Evolutionary conservation across 2,329 filamentous ascomycete species (phyloP).

Genomic region (Stylonectria norvegica): DNA sequence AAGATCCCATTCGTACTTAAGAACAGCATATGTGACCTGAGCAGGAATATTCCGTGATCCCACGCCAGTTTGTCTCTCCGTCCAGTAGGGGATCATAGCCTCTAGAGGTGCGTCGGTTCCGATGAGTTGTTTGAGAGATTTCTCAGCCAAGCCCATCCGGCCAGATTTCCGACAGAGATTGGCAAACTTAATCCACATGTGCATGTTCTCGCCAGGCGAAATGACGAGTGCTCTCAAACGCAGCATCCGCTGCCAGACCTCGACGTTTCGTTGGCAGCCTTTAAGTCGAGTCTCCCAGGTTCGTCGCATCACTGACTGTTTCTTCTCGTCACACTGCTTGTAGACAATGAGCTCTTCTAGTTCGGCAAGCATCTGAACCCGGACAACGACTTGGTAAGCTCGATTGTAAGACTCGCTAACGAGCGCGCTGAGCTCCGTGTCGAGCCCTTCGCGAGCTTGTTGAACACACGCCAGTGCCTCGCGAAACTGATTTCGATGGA

Average conservation of each 20-base stretch:
- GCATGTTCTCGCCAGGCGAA: conserved; percentile 85
- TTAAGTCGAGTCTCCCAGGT: conserved; percentile 96
- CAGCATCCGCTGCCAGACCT: conserved; percentile 98
- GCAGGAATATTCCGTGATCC: conserved; percentile 54
- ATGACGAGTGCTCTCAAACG: conserved; percentile 92
- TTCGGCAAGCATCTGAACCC: conserved; percentile 98
- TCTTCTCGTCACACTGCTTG: conserved; percentile 88
- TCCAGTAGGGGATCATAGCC: conserved; percentile 58
- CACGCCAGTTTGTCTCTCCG: conserved; percentile 25
- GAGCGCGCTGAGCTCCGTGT: conserved; percentile 91
- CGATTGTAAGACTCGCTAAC: conserved; percentile 98
- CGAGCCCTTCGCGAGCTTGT: conserved; percentile 86
- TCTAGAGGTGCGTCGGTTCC: conserved; percentile 64
- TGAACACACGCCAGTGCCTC: conserved; percentile 87
- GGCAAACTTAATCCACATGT: conserved; percentile 99
- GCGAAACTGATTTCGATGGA: conserved; percentile 93
- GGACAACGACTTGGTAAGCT: conserved; percentile 95
- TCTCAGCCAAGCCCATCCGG: conserved; percentile 90
- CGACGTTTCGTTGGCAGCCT: conserved; percentile 93
- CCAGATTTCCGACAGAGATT: conserved; percentile 97
- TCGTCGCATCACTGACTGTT: conserved; percentile 83
- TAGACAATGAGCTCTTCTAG: conserved; percentile 97
- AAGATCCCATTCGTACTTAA: conserved; percentile 95
- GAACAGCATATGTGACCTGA: conserved; percentile 89
- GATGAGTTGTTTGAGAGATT: conserved; percentile 88